Evolutionary conservation across 371 early-diverging fungal genomes (phyloP), one percentile per base, ranked within the genome.

Genomic region (Smittium culicis): DNA sequence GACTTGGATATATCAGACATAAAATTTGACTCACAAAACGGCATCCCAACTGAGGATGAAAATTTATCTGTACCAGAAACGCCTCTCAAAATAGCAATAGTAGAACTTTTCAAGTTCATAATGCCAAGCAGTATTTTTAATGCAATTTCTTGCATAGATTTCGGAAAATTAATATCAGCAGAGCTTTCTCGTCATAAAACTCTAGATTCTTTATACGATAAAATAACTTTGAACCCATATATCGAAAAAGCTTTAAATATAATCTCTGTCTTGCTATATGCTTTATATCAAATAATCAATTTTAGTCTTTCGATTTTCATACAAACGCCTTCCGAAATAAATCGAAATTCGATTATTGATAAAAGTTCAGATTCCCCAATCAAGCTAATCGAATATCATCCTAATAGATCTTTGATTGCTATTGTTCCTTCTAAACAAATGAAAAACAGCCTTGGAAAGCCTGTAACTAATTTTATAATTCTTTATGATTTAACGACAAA

Each of bases 311-410:
- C 45, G 8, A 45, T 45, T 14, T 45, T 45, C 45, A n/a, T n/a
- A n/a, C n/a, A n/a, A n/a, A n/a, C n/a, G n/a, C n/a, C n/a, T n/a
- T 45, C 45, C 20, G 8, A 8, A 14, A 20, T 8, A 45, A 45
- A 45, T 8, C 8, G 20, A 45, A 8, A 8, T 14, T 14, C 8
- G 20, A 45, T 8, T 45, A 20, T 45, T 20, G 20, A 45, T 14
- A 64, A 69, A 16, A 74, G 67, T 54, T 64, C 68, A 1, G 70
- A 74, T 17, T 73, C 72, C 1, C 76, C 76, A 1, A 61, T 74
- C n/a, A 45, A 65, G 34, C 71, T 67, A 56, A 60, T 74, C 1
- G 73, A 68, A 3, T 76, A 74, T 74, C 76, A 76, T 31, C 76
- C 76, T 20, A 72, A 72, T 65, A 66, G 75, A 32, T 74, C 75